Evolutionary conservation across 2,329 filamentous ascomycete genomes (phyloP).

Genomic region (Penicillium thymicola): DNA sequence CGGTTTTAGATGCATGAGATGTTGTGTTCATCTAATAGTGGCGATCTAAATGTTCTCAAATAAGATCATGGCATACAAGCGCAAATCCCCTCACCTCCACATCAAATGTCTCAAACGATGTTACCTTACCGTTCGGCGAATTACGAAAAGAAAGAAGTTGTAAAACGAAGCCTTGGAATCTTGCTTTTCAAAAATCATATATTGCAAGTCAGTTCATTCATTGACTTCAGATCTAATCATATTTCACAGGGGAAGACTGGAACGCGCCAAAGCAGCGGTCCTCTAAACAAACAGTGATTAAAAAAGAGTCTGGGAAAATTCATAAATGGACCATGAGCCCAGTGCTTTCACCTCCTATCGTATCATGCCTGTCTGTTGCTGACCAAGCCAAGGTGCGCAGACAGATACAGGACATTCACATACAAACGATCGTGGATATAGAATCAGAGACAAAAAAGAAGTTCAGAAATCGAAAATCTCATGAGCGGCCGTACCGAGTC

Average conservation of each 20-base stretch:
- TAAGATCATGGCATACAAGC: neutral
- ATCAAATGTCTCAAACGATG: neutral
- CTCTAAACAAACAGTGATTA: conserved; percentile 18
- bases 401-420: conserved; percentile 13
- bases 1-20: neutral
- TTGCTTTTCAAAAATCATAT: neutral
- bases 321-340: conserved; percentile 17
- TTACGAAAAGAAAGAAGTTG: neutral
- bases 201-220: conserved; percentile 12
- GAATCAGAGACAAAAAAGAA: conserved; percentile 7
- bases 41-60: neutral
- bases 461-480: conserved; percentile 9
- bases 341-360: conserved; percentile 9
- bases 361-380: conserved; percentile 16
- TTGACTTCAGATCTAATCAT: conserved; percentile 23
- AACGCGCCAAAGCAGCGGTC: conserved; percentile 8
- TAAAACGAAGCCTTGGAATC: neutral
- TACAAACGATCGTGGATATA: conserved; percentile 8
- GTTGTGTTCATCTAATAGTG: neutral
- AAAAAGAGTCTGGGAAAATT: conserved; percentile 14
- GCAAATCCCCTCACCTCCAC: neutral
- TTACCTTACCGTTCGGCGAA: neutral
- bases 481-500: conserved; percentile 62
- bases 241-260: conserved; percentile 22
- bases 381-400: conserved; percentile 8